A percentile compares a stretch with the other conserved stretches of the same genome.
Conservation (phyloP, 148 eudicot species). For the Rhododendron mucronatum region DNA sequence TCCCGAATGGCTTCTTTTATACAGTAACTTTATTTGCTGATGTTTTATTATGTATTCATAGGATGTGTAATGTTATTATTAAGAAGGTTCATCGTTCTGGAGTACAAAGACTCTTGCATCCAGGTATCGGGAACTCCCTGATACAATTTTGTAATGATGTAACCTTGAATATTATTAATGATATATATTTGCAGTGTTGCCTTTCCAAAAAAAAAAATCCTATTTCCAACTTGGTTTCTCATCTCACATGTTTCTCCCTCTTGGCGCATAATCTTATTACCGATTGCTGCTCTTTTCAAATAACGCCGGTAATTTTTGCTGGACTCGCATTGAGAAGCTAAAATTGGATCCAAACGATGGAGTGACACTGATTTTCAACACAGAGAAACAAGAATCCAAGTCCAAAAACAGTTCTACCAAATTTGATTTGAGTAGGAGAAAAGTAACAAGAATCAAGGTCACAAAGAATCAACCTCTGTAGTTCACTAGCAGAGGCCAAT, state of each 20-base stretch:
- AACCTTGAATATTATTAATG: too few species aligned
- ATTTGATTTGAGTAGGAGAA: neutral
- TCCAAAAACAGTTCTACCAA: neutral
- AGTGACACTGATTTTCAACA: neutral
- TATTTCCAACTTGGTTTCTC: neutral
- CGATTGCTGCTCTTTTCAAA: neutral
- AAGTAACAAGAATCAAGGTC: too few species aligned
- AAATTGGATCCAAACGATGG: neutral
- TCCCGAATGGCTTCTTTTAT: too few species aligned
- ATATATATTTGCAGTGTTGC: too few species aligned
- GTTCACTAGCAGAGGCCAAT: neutral
- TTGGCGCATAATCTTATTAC: neutral
- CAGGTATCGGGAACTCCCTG: too few species aligned
- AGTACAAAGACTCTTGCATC: too few species aligned
- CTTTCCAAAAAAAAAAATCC: neutral
- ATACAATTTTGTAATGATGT: too few species aligned
- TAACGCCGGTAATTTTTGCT: neutral
- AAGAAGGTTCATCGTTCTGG: too few species aligned
- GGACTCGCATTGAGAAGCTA: neutral
- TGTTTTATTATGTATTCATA: too few species aligned
- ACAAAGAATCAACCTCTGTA: neutral
- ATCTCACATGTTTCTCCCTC: neutral
- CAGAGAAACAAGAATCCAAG: neutral
- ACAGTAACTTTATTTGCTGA: too few species aligned
- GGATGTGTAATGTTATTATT: too few species aligned